Base-by-base conservation (phyloP, 495 filamentous ascomycete species). In the Xylaria grammica region DNA sequence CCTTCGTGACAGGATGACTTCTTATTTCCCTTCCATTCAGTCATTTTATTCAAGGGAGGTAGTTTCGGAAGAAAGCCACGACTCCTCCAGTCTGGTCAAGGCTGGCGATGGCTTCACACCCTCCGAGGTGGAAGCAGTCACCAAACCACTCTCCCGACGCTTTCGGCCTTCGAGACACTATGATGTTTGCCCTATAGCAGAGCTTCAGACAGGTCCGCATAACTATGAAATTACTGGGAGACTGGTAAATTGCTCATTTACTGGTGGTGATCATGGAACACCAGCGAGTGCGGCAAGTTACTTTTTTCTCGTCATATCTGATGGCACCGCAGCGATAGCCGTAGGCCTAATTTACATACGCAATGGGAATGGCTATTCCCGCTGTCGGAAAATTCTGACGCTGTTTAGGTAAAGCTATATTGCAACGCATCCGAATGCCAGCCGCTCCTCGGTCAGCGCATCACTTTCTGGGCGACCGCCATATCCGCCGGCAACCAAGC, bases 131-230 rank as follows among this genome's bases (percentile, higher is more conserved):
- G 72, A 78, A 42, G 72, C 69, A 29, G 72, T 74, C 0, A 58
- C 77, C 0, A 67, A 81, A 46, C 80, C 83, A 4, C 63, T 75
- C 32, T 75, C 73, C 13, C 72, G 72, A 10, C 65, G 74, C n/a
- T 90, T 86, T 85, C 78, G 79, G 7, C 87, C 88, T 0, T 72
- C 76, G n/a, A 76, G 78, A 38, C 71, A 78, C 4, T 90, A 90
- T 59, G 75, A 83, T 26, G 74, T 80, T 38, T 67, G 72, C 27
- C 68, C 75, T 5, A 89, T 91, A 30, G 70, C 74, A 7, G 66
- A 81, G 15, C 76, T 91, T 9, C 63, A 80, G 44, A 71, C 83
- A 11, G 87, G 88, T 1, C 82, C 83, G 0, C 66, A 68, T 29
- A 78, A 77, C 36, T 80, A 89, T 17, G 74, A 77, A 7, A 81